Evolutionary conservation across 495 filamentous ascomycete species (phyloP), one percentile per base, ranked within the genome.

Genomic region (Aspergillus sclerotiicarbonarius): DNA sequence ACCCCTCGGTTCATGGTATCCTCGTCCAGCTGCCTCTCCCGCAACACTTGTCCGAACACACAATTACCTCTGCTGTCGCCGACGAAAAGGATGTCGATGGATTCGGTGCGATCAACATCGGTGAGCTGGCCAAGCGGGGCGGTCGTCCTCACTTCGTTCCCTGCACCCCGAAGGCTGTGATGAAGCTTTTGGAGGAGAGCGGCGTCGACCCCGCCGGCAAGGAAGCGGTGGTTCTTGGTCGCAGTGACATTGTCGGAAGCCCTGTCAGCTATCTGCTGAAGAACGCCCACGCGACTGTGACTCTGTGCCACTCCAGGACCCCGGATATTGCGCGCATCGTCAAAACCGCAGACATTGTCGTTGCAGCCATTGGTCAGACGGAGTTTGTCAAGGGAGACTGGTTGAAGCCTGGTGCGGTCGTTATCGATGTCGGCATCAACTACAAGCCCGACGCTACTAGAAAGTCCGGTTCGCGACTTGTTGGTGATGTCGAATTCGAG

Each of bases 41-140:
- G 3, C 83, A 83, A 61, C 88, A 94, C 67, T 87, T 98, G 59
- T 89, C 90, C 54, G 94, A 98, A 76, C 88, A 93, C 67, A 76
- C 84, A 3, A 79, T 98, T 63, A 98, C 95, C 47, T 94, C 91
- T 29, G 86, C 90, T 10, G 94, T 98, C 16, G 83, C 90, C 29
- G 88, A 91, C 64, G 88, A 91, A 75, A 98, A 98, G 76, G 94
- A 98, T 82, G 94, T 98, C 30, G 94, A 98, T 78, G 94, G 94
- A 56, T 98, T 98, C 70, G 93, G 95, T 41, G 85, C 89, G 30
- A 79, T 82, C 60, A 98, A 96, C 72, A 96, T 98, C 65, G 94
- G 94, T 53, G 92, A 97, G 70, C 82, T 98, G 61, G 92, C 95
- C 54, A 98, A 98, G 81, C 86, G 91, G 58, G 91, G 94, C 43